Evolutionary conservation across 2,329 filamentous ascomycete genomes (phyloP).

Genomic region (Colletotrichum orbiculare): DNA sequence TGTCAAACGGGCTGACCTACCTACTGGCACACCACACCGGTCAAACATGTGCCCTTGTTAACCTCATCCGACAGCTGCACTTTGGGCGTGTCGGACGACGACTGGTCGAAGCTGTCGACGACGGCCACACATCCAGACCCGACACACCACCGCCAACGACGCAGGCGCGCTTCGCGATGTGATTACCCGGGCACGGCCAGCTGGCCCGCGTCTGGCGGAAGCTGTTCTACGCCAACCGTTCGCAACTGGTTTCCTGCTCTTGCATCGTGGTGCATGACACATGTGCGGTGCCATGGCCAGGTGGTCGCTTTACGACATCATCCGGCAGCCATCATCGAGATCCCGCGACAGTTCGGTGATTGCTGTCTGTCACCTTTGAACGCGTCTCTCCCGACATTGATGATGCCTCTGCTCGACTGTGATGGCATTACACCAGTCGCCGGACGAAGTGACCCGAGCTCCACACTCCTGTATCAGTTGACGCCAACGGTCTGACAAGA

Average conservation of each 20-base stretch:
- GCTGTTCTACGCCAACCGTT: slow-evolving; percentile 32
- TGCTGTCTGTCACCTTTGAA: background rate
- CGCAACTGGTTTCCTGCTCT: slow-evolving; percentile 12
- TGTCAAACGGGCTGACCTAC: slow-evolving; percentile 11
- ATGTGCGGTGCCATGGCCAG: slow-evolving; percentile 28
- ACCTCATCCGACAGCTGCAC: slow-evolving; percentile 12
- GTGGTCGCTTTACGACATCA: slow-evolving; percentile 20
- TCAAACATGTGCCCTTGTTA: background rate
- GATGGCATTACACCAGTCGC: too few species aligned
- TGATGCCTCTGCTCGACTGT: too few species aligned
- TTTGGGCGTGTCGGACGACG: slow-evolving; percentile 24
- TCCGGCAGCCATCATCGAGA: slow-evolving; percentile 15
- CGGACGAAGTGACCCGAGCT: slow-evolving; percentile 2
- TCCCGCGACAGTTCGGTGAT: background rate
- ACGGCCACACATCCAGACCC: slow-evolving; percentile 5
- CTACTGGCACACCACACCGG: slow-evolving; percentile 17
- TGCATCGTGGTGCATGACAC: slow-evolving; percentile 35
- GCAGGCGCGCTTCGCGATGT: slow-evolving; percentile 24
- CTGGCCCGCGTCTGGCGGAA: slow-evolving; percentile 22
- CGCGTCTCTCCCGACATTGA: background rate
- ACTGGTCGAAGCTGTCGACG: slow-evolving; percentile 18
- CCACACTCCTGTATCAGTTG: slow-evolving; percentile 15
- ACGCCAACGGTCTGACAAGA: slow-evolving; percentile 16
- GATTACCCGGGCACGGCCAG: slow-evolving; percentile 10
- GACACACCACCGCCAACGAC: slow-evolving; percentile 6